Percentiles rank a stretch among this genome's conserved stretches.
Evolutionary conservation across 2,329 filamentous ascomycete genomes (phyloP).

Genomic region (Fusarium compactum): DNA sequence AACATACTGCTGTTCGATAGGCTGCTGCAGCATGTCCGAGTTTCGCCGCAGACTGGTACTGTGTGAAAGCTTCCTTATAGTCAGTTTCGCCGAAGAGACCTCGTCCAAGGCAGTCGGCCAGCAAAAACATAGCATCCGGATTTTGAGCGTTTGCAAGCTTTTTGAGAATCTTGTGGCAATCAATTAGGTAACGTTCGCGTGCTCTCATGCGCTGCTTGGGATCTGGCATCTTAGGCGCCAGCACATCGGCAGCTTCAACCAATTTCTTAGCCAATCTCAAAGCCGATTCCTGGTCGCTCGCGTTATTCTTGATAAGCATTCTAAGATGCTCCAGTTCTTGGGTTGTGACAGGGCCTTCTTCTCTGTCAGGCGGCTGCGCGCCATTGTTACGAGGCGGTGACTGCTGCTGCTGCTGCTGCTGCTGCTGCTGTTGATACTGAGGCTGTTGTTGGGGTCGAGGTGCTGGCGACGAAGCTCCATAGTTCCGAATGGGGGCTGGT

Average conservation of each 20-base stretch:
- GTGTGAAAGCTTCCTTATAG: constrained; percentile 89
- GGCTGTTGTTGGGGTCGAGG: constrained; percentile 37
- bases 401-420: constrained; percentile 49
- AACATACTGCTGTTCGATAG: constrained; percentile 96
- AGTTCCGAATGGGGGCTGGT: constrained; percentile 70
- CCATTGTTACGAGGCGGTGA: constrained; percentile 45
- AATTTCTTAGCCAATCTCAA: constrained; percentile 84
- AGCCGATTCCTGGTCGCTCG: constrained; percentile 77
- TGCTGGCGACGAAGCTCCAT: constrained; percentile 60
- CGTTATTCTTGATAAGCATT: constrained; percentile 75
- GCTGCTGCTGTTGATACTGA: constrained; percentile 46
- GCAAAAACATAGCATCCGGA: constrained; percentile 89
- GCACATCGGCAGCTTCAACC: constrained; percentile 83
- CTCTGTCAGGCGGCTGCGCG: constrained; percentile 45
- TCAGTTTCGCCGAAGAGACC: constrained; percentile 85
- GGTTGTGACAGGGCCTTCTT: constrained; percentile 72
- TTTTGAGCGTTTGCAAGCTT: constrained; percentile 82
- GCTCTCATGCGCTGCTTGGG: constrained; percentile 79
- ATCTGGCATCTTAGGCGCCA: constrained; percentile 74
- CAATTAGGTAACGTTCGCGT: constrained; percentile 84
- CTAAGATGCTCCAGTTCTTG: constrained; percentile 83
- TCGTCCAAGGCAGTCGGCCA: constrained; percentile 89
- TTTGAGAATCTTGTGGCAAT: constrained; percentile 92
- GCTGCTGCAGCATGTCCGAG: constrained; percentile 86
- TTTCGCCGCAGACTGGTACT: constrained; percentile 96